Base-by-base conservation (phyloP, 768 basidiomycete species). In the Termitomyces sp. region DNA sequence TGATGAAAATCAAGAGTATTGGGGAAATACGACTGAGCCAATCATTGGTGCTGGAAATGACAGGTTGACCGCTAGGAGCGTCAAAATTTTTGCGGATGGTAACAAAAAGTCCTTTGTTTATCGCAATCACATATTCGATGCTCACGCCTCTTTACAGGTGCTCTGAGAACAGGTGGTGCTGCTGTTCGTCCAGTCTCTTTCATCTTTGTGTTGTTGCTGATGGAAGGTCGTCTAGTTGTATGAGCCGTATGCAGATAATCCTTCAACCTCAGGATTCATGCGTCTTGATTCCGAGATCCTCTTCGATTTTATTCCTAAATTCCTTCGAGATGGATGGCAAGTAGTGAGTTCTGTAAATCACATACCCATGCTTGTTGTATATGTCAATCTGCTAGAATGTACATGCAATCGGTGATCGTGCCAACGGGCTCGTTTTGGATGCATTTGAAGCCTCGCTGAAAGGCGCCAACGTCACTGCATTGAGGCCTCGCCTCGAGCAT, bases 81-180 rank as follows among this genome's bases (percentile, higher is more conserved):
- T 92, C 60, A 93, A 92, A 69, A 85, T 93, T 15, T 91, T 92
- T 71, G 86, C 87, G 37, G 83, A 88, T 72, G 87, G 86, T 86
- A 72, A 62, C 70, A 37, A 75, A 63, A 61, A 59, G 49, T 49
- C 38, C 57, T 54, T n/a, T 46, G 38, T 37, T 54, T 42, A 37
- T 58, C 51, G 36, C 47, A 56, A 49, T 62, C 54, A 51, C 34
- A 40, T 40, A 20, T 61, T 53, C 51, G 40, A 42, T 49, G 57
- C 54, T 56, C 15, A 64, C 52, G 34, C 42, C 31, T 47, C 17
- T 8, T 9, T 37, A 60, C 59, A 91, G 89, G 94, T 60, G 95
- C 94, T 36, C 76, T 97, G 42, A 84, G 95, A 37, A 89, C 89
- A n/a, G 89, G 92, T 60, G 95, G 94, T 49, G 93, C 95, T 49